Percentiles rank a stretch among this genome's conserved stretches.
Conservation (phyloP, 139 green algal genomes). For the Closterium sp. region DNA sequence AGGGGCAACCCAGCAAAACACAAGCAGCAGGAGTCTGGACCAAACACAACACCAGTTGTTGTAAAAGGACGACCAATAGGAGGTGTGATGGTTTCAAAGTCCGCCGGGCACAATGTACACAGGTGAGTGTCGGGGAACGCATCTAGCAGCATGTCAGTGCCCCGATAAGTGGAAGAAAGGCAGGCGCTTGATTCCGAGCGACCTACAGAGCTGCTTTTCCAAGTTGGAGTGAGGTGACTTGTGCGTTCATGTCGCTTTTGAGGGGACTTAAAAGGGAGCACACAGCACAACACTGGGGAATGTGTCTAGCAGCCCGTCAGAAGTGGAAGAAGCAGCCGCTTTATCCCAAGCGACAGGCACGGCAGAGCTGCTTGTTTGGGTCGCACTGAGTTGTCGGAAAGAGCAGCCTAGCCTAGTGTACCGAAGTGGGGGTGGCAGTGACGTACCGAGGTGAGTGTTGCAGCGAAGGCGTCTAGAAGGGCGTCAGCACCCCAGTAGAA, state of each 20-base stretch:
- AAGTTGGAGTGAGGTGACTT: too few relatives aligned
- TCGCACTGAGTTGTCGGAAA: constrained; percentile 73
- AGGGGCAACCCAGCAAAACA: too few relatives aligned
- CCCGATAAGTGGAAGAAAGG: constrained; percentile 92
- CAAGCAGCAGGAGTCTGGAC: too few relatives aligned
- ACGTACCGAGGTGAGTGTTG: constrained; percentile 68
- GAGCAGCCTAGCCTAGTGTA: too few relatives aligned
- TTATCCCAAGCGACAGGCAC: constrained; percentile 74
- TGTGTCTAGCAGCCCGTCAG: constrained; percentile 72
- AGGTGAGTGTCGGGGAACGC: constrained; percentile 69
- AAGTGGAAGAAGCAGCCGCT: constrained; percentile 94
- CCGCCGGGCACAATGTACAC: neutral
- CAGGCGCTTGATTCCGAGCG: constrained; percentile 84
- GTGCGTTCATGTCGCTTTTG: too few relatives aligned
- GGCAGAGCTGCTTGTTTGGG: constrained; percentile 82
- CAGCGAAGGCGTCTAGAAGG: constrained; percentile 71
- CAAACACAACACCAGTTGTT: too few relatives aligned
- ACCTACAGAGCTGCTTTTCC: too few relatives aligned
- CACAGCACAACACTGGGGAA: constrained; percentile 61
- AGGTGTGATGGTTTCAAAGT: too few relatives aligned
- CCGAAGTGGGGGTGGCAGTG: too few relatives aligned
- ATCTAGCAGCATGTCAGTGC: constrained; percentile 70
- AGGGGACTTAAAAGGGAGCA: neutral
- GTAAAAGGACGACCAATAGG: too few relatives aligned
- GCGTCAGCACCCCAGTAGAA: constrained; percentile 85